Evolutionary conservation across 345 rosid genomes (phyloP), one percentile per base, ranked within the genome.

Genomic region (Hirschfeldia incana): DNA sequence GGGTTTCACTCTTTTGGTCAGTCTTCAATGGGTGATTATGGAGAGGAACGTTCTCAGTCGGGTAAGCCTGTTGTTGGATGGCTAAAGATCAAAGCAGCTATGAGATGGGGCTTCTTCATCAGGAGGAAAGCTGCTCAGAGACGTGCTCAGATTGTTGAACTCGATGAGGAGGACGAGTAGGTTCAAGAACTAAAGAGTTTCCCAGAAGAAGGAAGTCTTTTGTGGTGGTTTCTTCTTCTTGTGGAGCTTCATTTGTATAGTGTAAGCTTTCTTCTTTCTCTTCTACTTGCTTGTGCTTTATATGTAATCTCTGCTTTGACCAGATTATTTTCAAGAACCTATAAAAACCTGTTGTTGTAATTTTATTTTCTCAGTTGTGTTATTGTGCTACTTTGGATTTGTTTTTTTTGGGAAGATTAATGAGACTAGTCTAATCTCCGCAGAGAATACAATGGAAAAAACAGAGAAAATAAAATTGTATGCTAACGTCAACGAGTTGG

Each of bases 61-160:
- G 97, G 94, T 62, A 93, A 88, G 76, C 97, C 99, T 78, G 98
- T 95, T 51, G 91, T 90, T 1, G 94, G 99, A 33, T 95, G 99
- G 99, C 84, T 95, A 59, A 95, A 95, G 91, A 88, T 95, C 85
- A 95, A 95, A 86, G 98, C 99, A 4, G 99, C 98, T 13, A 89
- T 95, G 79, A 87, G 98, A 74, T 95, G 99, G 99, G 99, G 99
- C 1, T 88, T 93, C 82, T 95, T 95, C 76, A 82, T 92, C 33
- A 84, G 94, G 81, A 90, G 90, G 83, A 91, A 89, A 81, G 98
- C 97, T 0, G 97, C 99, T 1, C 98, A 95, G 88, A 87, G 91
- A 81, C 87, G 97, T 17, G 98, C 99, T 0, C 94, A 87, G 74
- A 89, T 95, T 46, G 92, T 91, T 13, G 91, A 95, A 83, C 80